phyloP scores from a whole-genome alignment of 176 grass and related monocot genomes.

The Alloteropsis semialata region DNA sequence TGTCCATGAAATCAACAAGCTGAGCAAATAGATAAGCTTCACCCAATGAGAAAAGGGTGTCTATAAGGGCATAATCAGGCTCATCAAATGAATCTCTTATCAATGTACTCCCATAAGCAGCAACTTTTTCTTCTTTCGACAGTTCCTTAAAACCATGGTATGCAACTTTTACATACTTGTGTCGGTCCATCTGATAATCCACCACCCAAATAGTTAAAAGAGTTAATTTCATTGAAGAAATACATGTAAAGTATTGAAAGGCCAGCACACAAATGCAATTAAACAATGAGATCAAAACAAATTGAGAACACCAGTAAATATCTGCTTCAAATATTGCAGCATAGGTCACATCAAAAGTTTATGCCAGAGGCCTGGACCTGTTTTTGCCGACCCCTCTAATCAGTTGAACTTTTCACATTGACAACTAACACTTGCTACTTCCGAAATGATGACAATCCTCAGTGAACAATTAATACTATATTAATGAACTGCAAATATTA shows the following conservation, averaged over 20 bases:
- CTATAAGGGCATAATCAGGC: slow-evolving; percentile 96
- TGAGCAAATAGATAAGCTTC: slow-evolving; percentile 98
- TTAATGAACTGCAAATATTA: not conserved
- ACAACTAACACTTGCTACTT: slow-evolving; percentile 4
- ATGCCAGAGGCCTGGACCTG: not conserved
- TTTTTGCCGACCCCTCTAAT: not conserved
- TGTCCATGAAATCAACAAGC: slow-evolving; percentile 96
- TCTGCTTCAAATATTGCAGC: not conserved
- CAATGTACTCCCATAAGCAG: slow-evolving; percentile 88
- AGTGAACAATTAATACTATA: slow-evolving; percentile 11
- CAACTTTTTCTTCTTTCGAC: slow-evolving; percentile 89
- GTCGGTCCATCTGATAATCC: slow-evolving; percentile 88
- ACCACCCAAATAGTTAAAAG: slow-evolving; percentile 29
- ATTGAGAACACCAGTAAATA: not conserved
- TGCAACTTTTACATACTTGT: slow-evolving; percentile 99
- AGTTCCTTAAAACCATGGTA: slow-evolving; percentile 97
- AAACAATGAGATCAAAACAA: not conserved
- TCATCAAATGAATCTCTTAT: slow-evolving; percentile 94
- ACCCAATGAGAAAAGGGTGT: slow-evolving; percentile 93
- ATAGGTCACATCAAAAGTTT: slow-evolving; percentile 11
- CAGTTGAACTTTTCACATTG: not conserved
- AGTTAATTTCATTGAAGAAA: slow-evolving; percentile 11
- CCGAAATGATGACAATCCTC: not conserved
- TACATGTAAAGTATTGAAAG: not conserved
- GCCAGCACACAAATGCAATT: not conserved